These are phyloP conservation scores for Pseudozyma hubeiensis DNA, from an alignment of 1,284 basidiomycete species.

Conservation along the genomic window DNA sequence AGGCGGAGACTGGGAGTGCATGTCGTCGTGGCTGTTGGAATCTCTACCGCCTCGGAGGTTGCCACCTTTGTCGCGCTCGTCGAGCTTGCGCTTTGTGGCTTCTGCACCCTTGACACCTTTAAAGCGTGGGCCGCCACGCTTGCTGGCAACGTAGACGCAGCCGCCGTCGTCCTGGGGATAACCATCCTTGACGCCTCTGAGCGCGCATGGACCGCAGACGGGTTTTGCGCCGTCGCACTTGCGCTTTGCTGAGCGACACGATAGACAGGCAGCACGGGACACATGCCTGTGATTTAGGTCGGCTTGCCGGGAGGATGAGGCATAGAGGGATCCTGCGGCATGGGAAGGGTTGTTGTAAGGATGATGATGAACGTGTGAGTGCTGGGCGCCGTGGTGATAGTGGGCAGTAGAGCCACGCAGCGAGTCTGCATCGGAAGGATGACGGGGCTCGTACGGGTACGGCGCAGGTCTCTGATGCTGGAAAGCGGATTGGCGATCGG, in stretches of 20 bases:
- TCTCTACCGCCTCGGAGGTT: conserved; percentile 23
- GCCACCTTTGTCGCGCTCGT: conserved; percentile 42
- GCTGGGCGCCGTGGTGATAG: conserved; percentile 26
- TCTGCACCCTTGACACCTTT: conserved; percentile 59
- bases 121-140: conserved; percentile 60
- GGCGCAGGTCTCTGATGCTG: conserved; percentile 24
- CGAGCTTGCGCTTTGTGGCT: conserved; percentile 50
- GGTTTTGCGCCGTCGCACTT: conserved; percentile 59
- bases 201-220: conserved; percentile 55
- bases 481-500: conserved; percentile 17
- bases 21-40: conserved; percentile 29
- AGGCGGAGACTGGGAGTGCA: conserved; percentile 33
- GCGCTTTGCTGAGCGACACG: conserved; percentile 59
- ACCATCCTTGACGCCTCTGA: conserved; percentile 53
- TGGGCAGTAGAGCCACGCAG: conserved; percentile 11
- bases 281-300: conserved; percentile 49
- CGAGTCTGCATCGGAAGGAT: conserved; percentile 23
- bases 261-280: conserved; percentile 56
- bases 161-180: conserved; percentile 45
- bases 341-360: conserved; percentile 17
- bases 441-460: conserved; percentile 28
- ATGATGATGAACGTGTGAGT: conserved; percentile 34
- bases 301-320: conserved; percentile 24
- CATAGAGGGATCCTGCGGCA: conserved; percentile 9
- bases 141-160: conserved; percentile 57